Base-by-base conservation (phyloP, 1,284 basidiomycete genomes). In the Baeospora myosura region DNA sequence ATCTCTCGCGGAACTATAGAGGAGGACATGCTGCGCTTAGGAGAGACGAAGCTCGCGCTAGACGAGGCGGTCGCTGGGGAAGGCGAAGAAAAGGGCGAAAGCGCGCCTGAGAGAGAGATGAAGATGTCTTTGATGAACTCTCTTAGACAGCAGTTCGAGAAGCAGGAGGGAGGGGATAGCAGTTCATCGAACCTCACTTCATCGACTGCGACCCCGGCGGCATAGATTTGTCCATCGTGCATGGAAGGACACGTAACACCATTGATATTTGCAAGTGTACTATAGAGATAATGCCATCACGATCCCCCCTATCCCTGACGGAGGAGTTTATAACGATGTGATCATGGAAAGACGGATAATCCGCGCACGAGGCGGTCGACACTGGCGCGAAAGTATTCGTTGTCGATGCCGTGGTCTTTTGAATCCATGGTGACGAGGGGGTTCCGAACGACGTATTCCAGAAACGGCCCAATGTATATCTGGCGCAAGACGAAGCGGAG, bases 1-100 rank as follows among this genome's bases (percentile, higher is more conserved):
- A 89, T 98, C 52, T 86, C 89, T 1, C 81, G 79, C 46, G 89
- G 83, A 10, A 94, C 91, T 1, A 97, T 98, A 49, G 95, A 98
- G 65, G 94, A 97, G 62, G 91, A 96, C 59, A 97, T 97, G 77
- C 64, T 92, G 21, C 75, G 74, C n/a, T 76, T 96, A 11, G 93
- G 91, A 2, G 71, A 85, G 61, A 92, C 90, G 28, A 97, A 97
- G 64, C 70, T 97, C 40, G 84, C 85, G 25, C 69, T 97, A 11
- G 93, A 97, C 57, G 87, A 92, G 55, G 91, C 91, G 11, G 92
- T 97, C 18, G 90, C 91, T 12, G 86, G 86, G 3, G 87, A 82
- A 17, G 65, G 67, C 24, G 73, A 71, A 11, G 76, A 75, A 20
- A 74, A 74, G 49, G 69, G 64, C 3, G 79, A 81, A 47, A 74